Base-by-base conservation (phyloP, 1,139 yeast genomes). In the Blastobotrys raffinosifermentans region DNA sequence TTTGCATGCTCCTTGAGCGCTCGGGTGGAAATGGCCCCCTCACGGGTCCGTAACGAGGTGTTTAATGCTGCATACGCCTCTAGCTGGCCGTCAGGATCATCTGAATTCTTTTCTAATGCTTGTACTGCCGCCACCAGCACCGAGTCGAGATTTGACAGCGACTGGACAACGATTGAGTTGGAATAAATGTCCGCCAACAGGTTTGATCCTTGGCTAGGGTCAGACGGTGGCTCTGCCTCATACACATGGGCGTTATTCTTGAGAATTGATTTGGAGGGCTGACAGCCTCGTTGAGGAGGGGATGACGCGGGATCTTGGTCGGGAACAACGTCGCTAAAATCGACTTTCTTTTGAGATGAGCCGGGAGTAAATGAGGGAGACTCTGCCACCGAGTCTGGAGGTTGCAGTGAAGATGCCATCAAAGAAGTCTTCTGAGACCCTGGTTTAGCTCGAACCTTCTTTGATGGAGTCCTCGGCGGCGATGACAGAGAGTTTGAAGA, bases 11-110 rank as follows among this genome's bases (percentile, higher is more conserved):
- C 41, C 9, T 38, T 26, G 9, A 47, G 44, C 5, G 34, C 23
- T 29, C 46, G 50, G 1, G 50, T 44, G 4, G 50, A 46, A 10
- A 46, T 36, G 2, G 42, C 31, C 6, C 31, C 39, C n/a, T 42
- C 41, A 20, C 43, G 42, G 4, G 36, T 30, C 16, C 49, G 39
- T 19, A 51, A 29, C 4, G 47, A 37, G 3, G 50, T 30, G 34
- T 50, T 48, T 17, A 51, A 31, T 11, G 54, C 46, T 11, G 46
- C 47, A 36, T 51, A 51, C 4, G 44, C 38, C 27, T 45, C 45
- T 8, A 48, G 37, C n/a, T 39, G 43, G 10, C 29, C 29, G n/a
- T 45, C 46, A 18, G 31, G 23, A 19, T 21, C n/a, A 14, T 19
- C 11, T 20, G 32, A 35, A 34, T 38, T 36, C 21, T 38, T 40